These are phyloP conservation scores for Fusarium siculi DNA, from an alignment of 2,329 filamentous ascomycete genomes.

Conservation along the genomic window DNA sequence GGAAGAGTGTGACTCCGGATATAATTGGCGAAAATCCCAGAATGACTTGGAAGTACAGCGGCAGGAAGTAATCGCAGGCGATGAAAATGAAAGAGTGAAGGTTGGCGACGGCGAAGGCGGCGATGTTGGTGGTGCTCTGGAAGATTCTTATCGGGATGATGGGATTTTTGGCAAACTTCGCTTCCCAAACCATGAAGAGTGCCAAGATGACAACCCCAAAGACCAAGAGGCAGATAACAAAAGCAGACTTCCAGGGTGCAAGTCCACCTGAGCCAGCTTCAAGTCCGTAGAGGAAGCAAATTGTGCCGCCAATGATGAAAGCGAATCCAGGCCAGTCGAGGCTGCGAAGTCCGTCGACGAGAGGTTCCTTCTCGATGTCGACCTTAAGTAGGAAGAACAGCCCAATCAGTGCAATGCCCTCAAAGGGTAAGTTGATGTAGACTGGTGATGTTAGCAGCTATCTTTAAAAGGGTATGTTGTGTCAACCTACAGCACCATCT, in stretches of 20 bases:
- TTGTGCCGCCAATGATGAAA: constrained; percentile 78
- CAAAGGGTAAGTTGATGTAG: constrained; percentile 69
- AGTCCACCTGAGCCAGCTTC: constrained; percentile 79
- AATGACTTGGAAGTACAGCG: constrained; percentile 84
- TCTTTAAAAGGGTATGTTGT: accelerated
- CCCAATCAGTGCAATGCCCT: constrained; percentile 56
- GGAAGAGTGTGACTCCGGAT: constrained; percentile 79
- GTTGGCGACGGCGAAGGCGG: constrained; percentile 73
- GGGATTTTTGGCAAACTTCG: constrained; percentile 77
- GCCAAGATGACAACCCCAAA: constrained; percentile 73
- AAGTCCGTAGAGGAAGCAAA: constrained; percentile 88
- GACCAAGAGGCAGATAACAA: constrained; percentile 79
- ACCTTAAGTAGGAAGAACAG: constrained; percentile 72
- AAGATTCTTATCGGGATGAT: constrained; percentile 82
- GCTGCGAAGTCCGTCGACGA: constrained; percentile 70
- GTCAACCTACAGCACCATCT: constrained; percentile 65
- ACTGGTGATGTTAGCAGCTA: constrained; percentile 40
- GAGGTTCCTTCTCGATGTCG: constrained; percentile 72
- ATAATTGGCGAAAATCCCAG: constrained; percentile 74
- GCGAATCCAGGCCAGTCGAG: constrained; percentile 67
- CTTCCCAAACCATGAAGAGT: constrained; percentile 78
- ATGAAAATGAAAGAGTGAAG: constrained; percentile 82
- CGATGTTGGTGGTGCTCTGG: constrained; percentile 70
- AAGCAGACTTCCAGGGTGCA: constrained; percentile 78
- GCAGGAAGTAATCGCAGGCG: constrained; percentile 79